Conservation (phyloP, 371 early-diverging fungal species). For the Rhizopus delemar region DNA sequence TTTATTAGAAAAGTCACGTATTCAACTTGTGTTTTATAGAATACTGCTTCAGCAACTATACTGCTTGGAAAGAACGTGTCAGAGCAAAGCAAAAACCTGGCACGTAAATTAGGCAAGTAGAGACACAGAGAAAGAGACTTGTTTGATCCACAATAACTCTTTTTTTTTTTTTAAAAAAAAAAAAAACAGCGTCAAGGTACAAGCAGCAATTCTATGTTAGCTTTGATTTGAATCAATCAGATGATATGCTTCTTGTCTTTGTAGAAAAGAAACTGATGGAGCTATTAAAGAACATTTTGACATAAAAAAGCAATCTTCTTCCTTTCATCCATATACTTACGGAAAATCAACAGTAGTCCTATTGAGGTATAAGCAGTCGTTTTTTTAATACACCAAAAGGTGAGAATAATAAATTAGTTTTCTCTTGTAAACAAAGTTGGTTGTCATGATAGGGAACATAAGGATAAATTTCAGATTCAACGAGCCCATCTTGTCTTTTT, state of each 20-base stretch:
- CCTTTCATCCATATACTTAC: background rate
- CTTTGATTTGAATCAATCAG: slow-evolving; percentile 34
- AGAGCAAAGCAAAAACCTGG: slow-evolving; percentile 42
- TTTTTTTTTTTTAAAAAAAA: background rate
- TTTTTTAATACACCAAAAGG: too few species aligned
- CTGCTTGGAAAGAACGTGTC: slow-evolving; percentile 48
- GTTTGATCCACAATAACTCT: background rate
- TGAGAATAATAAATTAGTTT: too few species aligned
- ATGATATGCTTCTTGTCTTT: slow-evolving; percentile 47
- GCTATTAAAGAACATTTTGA: slow-evolving; percentile 30
- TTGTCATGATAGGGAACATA: too few species aligned
- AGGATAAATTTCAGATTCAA: too few species aligned
- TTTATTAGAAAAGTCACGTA: background rate
- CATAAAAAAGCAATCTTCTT: background rate
- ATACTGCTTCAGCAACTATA: slow-evolving; percentile 43
- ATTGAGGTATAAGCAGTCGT: background rate
- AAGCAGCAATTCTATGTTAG: slow-evolving; percentile 48
- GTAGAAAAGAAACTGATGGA: slow-evolving; percentile 49
- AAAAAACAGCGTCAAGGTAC: slow-evolving; percentile 35
- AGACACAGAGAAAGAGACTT: background rate
- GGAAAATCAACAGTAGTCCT: background rate
- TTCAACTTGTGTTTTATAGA: slow-evolving; percentile 12
- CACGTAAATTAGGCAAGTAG: slow-evolving; percentile 44
- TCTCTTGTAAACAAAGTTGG: too few species aligned
- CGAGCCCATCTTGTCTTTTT: too few species aligned